Evolutionary conservation across 768 basidiomycete species (phyloP).

Genomic region (Trametes cubensis): DNA sequence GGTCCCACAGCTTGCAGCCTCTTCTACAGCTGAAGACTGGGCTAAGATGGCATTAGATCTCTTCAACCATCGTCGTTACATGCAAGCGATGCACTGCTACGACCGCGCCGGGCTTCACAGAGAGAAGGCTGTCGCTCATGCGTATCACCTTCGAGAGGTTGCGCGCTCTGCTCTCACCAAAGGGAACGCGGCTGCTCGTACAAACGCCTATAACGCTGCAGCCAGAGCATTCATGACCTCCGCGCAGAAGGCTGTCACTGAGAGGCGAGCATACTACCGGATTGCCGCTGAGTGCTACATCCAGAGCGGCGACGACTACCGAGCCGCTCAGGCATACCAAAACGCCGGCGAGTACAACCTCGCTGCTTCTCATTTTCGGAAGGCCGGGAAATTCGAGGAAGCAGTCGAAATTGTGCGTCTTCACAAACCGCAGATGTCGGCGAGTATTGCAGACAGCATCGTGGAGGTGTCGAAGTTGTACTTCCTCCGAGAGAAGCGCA

Average conservation of each 20-base stretch:
- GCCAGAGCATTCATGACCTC: slow-evolving; percentile 53
- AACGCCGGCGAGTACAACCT: slow-evolving; percentile 45
- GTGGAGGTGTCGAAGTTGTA: slow-evolving; percentile 47
- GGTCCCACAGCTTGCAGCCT: slow-evolving; percentile 55
- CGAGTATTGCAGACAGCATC: slow-evolving; percentile 40
- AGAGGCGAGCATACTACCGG: slow-evolving; percentile 30
- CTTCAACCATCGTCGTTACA: slow-evolving; percentile 49
- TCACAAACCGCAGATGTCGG: slow-evolving; percentile 37
- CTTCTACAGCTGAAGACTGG: slow-evolving; percentile 55
- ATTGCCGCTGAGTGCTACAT: slow-evolving; percentile 32
- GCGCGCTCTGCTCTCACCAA: slow-evolving; percentile 41
- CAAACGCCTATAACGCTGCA: slow-evolving; percentile 45
- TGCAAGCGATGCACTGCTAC: slow-evolving; percentile 58
- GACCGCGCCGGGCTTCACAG: slow-evolving; percentile 47
- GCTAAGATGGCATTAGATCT: slow-evolving; percentile 41
- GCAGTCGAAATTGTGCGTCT: slow-evolving; percentile 50
- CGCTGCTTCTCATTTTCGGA: slow-evolving; percentile 51
- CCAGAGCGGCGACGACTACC: slow-evolving; percentile 31
- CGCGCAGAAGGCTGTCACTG: slow-evolving; percentile 36
- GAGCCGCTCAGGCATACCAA: slow-evolving; percentile 50
- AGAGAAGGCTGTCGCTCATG: slow-evolving; percentile 50
- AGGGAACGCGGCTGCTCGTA: slow-evolving; percentile 30
- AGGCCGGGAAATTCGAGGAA: slow-evolving; percentile 53
- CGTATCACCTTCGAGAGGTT: slow-evolving; percentile 56
- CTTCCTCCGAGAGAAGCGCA: slow-evolving; percentile 43